phyloP scores from a whole-genome alignment of 1,139 yeast genomes.

The Scheffersomyces parashehatae region DNA sequence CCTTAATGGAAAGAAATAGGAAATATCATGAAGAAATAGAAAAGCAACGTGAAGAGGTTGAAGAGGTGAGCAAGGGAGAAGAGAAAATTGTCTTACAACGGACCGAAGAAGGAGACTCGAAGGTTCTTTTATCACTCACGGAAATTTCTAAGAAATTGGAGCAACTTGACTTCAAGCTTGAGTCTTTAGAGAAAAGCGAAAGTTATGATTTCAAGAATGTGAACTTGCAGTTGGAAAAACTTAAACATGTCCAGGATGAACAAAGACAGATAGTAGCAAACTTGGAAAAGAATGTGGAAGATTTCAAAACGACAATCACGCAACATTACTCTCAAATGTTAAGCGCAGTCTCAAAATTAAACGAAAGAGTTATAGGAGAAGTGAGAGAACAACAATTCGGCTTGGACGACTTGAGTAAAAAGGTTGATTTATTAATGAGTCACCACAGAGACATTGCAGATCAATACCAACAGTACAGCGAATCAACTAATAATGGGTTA shows the following conservation, averaged over 20 bases:
- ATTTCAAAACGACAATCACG: slow-evolving; percentile 28
- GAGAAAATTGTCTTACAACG: background rate
- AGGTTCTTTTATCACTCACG: background rate
- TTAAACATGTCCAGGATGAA: slow-evolving; percentile 16
- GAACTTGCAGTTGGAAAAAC: slow-evolving; percentile 14
- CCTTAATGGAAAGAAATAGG: slow-evolving; percentile 41
- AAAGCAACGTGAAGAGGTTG: slow-evolving; percentile 3
- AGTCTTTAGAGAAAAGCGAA: slow-evolving; percentile 4
- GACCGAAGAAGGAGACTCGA: background rate
- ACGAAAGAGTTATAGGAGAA: slow-evolving; percentile 45
- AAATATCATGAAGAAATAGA: slow-evolving; percentile 22
- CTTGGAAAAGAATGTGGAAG: slow-evolving; percentile 19
- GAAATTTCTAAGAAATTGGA: slow-evolving; percentile 1
- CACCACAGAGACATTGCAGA: slow-evolving; percentile 42
- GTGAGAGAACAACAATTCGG: slow-evolving; percentile 45
- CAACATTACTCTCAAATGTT: slow-evolving; percentile 39
- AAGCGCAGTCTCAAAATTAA: slow-evolving; percentile 32
- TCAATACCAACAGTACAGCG: slow-evolving; percentile 23
- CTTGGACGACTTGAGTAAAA: slow-evolving; percentile 34
- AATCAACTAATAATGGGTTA: slow-evolving; percentile 7
- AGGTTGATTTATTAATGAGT: slow-evolving; percentile 45
- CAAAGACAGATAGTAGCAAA: slow-evolving; percentile 16
- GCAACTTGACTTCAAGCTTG: slow-evolving; percentile 4
- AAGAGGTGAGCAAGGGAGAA: background rate
- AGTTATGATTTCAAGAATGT: slow-evolving; percentile 11